Percentiles rank a stretch among this genome's conserved stretches.
Evolutionary conservation across 2,329 filamentous ascomycete genomes (phyloP).

Genomic region (Alternaria panax): DNA sequence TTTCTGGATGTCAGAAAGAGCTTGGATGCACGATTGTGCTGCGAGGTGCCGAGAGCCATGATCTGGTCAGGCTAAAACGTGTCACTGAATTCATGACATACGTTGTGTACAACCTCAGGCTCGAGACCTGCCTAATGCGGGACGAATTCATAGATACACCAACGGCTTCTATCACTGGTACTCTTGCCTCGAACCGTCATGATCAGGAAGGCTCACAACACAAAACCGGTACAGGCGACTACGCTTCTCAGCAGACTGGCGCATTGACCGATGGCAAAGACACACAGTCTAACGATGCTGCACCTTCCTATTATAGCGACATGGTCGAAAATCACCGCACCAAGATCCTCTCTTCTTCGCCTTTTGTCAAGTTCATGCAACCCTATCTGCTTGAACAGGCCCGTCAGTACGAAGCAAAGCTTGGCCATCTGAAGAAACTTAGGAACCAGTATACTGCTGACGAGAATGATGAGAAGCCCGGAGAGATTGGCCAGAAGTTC

Average conservation of each 20-base stretch:
- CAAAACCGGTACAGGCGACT: neutral
- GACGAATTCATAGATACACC: constrained; percentile 91
- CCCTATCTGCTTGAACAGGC: constrained; percentile 93
- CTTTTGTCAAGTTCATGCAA: constrained; percentile 93
- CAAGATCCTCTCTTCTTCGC: constrained; percentile 91
- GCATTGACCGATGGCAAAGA: constrained; percentile 50
- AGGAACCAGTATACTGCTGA: constrained; percentile 70
- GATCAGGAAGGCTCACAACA: constrained; percentile 15
- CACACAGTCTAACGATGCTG: constrained; percentile 73
- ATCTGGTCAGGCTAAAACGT: constrained; percentile 81
- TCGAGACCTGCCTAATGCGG: constrained; percentile 92
- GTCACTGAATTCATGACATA: constrained; percentile 99
- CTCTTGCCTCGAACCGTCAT: constrained; percentile 26
- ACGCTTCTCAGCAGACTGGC: constrained; percentile 2
- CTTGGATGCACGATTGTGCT: constrained; percentile 94
- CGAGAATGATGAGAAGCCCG: constrained; percentile 42
- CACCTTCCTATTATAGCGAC: constrained; percentile 92
- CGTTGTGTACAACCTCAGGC: constrained; percentile 95
- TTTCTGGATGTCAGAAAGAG: constrained; percentile 87
- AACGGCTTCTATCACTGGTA: constrained; percentile 59
- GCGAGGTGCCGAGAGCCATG: constrained; percentile 76
- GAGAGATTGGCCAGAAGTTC: constrained; percentile 70
- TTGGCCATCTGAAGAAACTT: constrained; percentile 82
- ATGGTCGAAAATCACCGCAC: constrained; percentile 94
- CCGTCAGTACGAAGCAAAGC: constrained; percentile 84